phyloP scores from a whole-genome alignment of 2,329 filamentous ascomycete genomes.

The Rhytidhysteron rufulum region DNA sequence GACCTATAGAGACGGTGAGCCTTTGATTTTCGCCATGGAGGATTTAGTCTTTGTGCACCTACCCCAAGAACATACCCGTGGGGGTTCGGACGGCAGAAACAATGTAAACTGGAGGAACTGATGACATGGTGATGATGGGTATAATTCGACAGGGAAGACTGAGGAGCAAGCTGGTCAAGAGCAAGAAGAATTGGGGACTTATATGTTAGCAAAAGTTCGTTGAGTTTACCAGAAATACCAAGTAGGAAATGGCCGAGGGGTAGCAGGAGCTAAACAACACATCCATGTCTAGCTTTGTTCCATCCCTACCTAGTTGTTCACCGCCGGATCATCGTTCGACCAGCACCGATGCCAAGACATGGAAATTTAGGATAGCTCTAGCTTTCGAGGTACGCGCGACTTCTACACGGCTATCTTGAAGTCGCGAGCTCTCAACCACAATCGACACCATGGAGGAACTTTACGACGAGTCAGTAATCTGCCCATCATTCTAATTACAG shows the following conservation, averaged over 20 bases:
- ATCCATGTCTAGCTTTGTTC: not conserved
- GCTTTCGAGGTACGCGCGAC: not conserved
- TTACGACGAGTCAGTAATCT: slow-evolving; percentile 74
- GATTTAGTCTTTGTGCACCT: slow-evolving; percentile 29
- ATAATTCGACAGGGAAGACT: too few relatives aligned
- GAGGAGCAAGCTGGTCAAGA: too few relatives aligned
- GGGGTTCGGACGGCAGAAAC: slow-evolving; percentile 89
- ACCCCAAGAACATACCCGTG: slow-evolving; percentile 93
- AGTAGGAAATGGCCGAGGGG: not conserved
- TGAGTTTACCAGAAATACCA: not conserved
- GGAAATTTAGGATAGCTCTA: slow-evolving; percentile 1
- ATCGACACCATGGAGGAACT: slow-evolving; percentile 76
- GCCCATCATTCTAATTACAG: not conserved
- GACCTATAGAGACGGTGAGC: slow-evolving; percentile 56
- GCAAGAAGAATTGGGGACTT: too few relatives aligned
- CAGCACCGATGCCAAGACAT: slow-evolving; percentile 1
- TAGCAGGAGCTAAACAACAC: not conserved
- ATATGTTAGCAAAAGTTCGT: too few relatives aligned
- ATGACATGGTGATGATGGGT: slow-evolving; percentile 75
- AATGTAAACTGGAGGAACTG: slow-evolving; percentile 87
- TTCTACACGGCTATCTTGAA: slow-evolving; percentile 5
- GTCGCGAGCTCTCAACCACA: slow-evolving; percentile 15
- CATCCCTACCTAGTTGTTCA: not conserved
- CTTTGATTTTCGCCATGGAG: slow-evolving; percentile 17
- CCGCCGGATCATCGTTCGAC: slow-evolving; percentile 1